Base-by-base conservation (phyloP, 2,329 filamentous ascomycete genomes). In the Colletotrichum tamarilloi region DNA sequence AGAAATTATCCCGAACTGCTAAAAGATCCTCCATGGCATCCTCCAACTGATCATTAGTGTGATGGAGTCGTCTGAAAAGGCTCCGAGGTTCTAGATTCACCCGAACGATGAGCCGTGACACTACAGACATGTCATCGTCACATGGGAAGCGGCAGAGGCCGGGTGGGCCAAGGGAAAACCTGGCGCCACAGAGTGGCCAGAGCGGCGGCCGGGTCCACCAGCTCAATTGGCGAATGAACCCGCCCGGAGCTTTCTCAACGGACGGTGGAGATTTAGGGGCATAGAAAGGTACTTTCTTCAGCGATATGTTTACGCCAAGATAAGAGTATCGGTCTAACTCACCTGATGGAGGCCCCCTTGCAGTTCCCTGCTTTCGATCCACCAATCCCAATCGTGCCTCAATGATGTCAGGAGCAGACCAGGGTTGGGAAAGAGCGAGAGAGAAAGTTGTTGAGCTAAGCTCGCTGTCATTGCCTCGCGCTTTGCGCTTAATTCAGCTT, bases 361-460 rank as follows among this genome's bases (percentile, higher is more conserved):
- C 35, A 24, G 35, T 57, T 66, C 62, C 71, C 22, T 71, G 67
- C 67, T 65, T 60, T 49, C 49, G 67, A 65, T 71, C 71, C 60
- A 66, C 67, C 62, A 56, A 66, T 66, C 68, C 52, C 49, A 46
- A 66, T 66, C 71, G 62, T 66, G 67, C 71, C 52, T 73, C 71
- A 73, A 73, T 73, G 71, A 73, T 73, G 71, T 73, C 71, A 73
- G 68, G 55, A 71, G 62, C 71, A 64, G 62, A 59, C 62, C 67
- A 71, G 71, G 66, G 66, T 69, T 16, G 68, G 58, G 49, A 72
- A 19, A 42, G 38, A 19, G 16, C 14, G 38, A 42, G 6, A 19
- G 67, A 65, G 70, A 73, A 59, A 56, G 58, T 60, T 70, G 67
- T 73, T 70, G 70, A 73, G 71, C 57, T 42, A 35, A 32, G 4